A percentile compares a stretch with the other conserved stretches of the same genome.
phyloP scores from a whole-genome alignment of 1,139 yeast species.

The Nakaseomyces kungkrabaensis region DNA sequence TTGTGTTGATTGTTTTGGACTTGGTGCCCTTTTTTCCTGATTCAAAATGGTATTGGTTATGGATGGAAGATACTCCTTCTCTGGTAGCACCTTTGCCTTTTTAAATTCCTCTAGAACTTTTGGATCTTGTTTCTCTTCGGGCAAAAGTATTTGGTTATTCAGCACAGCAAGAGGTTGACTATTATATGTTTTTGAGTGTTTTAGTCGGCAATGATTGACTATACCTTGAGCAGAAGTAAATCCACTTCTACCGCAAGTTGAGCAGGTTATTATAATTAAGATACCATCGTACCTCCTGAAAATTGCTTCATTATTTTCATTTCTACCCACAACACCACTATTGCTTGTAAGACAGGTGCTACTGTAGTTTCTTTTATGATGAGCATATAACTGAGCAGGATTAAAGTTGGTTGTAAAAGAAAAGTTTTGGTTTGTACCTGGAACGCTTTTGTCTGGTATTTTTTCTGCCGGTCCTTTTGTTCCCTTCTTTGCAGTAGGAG shows the following conservation, averaged over 20 bases:
- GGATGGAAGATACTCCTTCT: slow-evolving; percentile 28
- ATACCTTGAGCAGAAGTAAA: slow-evolving; percentile 77
- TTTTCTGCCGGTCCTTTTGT: not conserved
- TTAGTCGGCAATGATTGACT: slow-evolving; percentile 63
- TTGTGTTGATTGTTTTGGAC: slow-evolving; percentile 9
- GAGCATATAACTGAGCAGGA: slow-evolving; percentile 24
- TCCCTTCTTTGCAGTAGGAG: not conserved
- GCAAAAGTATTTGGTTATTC: slow-evolving; percentile 53
- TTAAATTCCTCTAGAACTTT: slow-evolving; percentile 40
- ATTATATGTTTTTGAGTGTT: slow-evolving; percentile 62
- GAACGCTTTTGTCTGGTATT: not conserved
- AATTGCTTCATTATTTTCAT: slow-evolving; percentile 39
- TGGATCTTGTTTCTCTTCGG: slow-evolving; percentile 50
- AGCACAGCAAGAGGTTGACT: slow-evolving; percentile 71
- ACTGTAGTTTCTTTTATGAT: slow-evolving; percentile 31
- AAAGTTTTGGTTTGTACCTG: not conserved
- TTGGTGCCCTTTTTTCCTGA: slow-evolving; percentile 8
- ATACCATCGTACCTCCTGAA: slow-evolving; percentile 67
- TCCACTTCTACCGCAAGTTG: slow-evolving; percentile 56
- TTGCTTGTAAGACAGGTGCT: slow-evolving; percentile 29
- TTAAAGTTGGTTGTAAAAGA: slow-evolving; percentile 6
- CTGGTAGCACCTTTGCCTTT: slow-evolving; percentile 31
- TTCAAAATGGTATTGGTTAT: slow-evolving; percentile 22
- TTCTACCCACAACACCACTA: slow-evolving; percentile 29
- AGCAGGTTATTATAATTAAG: slow-evolving; percentile 57